Percentiles rank a stretch among this genome's conserved stretches.
phyloP scores from a whole-genome alignment of 345 rosid species.

The Euphorbia pulcherrima region DNA sequence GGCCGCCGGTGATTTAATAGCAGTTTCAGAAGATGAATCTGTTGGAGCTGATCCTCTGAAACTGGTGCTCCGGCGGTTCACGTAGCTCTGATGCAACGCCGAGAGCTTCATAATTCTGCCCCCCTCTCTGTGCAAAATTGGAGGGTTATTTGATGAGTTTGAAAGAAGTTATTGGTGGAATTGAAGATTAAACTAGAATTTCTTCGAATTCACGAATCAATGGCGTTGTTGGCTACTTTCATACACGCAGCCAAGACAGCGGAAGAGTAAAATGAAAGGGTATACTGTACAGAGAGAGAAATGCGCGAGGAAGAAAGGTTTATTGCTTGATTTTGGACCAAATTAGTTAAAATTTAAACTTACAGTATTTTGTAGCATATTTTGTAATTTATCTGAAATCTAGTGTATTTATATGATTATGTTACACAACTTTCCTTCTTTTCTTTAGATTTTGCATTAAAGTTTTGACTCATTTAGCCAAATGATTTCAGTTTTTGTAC shows the following conservation, averaged over 20 bases:
- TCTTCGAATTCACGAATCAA: constrained; percentile 32
- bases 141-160: constrained; percentile 3
- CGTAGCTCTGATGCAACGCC: constrained; percentile 72
- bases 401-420: too few relatives aligned
- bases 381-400: not conserved
- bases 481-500: too few relatives aligned
- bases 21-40: constrained; percentile 57
- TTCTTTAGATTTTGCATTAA: too few relatives aligned
- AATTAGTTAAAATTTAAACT: too few relatives aligned
- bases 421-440: too few relatives aligned
- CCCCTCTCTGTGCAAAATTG: too few relatives aligned
- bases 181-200: constrained; percentile 20
- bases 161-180: constrained; percentile 6
- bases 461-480: too few relatives aligned
- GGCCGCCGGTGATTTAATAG: constrained; percentile 61
- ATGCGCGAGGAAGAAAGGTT: not conserved
- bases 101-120: constrained; percentile 67
- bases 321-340: constrained; percentile 12
- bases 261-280: not conserved
- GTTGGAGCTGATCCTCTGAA: constrained; percentile 49
- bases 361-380: not conserved
- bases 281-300: not conserved
- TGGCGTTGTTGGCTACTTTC: not conserved
- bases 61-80: constrained; percentile 62
- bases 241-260: not conserved